Conservation (phyloP, 2,329 filamentous ascomycete genomes). For the Sporothrix pseudoabietina region DNA sequence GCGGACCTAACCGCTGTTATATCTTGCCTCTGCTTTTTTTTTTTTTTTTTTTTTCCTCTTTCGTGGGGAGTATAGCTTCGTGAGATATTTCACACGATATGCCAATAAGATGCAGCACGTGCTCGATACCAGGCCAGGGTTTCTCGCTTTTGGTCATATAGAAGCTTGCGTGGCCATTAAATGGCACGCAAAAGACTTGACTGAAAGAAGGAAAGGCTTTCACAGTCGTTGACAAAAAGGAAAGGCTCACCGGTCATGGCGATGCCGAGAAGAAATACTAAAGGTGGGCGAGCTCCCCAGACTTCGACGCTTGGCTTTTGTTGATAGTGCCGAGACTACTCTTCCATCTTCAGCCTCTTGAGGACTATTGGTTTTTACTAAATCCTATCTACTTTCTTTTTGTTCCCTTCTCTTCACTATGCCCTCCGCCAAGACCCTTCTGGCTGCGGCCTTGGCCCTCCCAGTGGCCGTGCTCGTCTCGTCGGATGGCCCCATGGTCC, state of each 20-base stretch:
- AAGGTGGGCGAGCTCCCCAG: not conserved
- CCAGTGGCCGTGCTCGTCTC: not conserved
- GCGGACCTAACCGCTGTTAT: not conserved
- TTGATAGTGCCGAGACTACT: not conserved
- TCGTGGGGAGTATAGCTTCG: not conserved
- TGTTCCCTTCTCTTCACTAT: not conserved
- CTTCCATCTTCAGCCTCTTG: not conserved
- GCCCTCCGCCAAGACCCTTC: not conserved
- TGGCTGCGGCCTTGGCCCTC: not conserved
- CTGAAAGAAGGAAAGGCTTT: too few species aligned
- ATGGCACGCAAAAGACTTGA: not conserved
- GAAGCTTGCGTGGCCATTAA: not conserved
- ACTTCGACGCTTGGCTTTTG: not conserved
- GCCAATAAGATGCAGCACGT: constrained; percentile 13
- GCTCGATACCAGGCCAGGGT: not conserved
- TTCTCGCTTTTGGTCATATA: too few species aligned
- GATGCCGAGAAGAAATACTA: not conserved
- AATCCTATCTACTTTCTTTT: not conserved
- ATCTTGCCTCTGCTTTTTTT: not conserved
- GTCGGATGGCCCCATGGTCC: constrained; percentile 35
- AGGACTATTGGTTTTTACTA: not conserved
- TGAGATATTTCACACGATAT: not conserved
- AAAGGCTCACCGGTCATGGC: not conserved
- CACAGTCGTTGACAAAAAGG: not conserved
- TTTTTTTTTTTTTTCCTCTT: not conserved